phyloP scores from a whole-genome alignment of 164 flowering plant species.

The Sextonia rubra region DNA sequence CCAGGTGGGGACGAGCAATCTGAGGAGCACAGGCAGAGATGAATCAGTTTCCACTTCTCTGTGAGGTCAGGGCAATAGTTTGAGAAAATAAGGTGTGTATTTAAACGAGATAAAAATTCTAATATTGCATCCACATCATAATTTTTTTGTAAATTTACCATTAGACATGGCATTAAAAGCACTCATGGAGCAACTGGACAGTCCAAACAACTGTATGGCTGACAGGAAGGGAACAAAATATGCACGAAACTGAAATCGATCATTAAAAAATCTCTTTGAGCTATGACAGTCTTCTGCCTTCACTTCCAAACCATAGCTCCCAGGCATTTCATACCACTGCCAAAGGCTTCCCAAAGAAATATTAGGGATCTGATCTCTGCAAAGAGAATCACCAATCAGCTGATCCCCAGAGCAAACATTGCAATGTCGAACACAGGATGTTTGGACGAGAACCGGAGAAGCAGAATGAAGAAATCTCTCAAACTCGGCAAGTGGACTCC shows the following conservation, averaged over 20 bases:
- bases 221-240: slow-evolving; percentile 75
- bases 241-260: slow-evolving; percentile 33
- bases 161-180: slow-evolving; percentile 6
- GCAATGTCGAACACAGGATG: slow-evolving; percentile 17
- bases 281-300: slow-evolving; percentile 34
- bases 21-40: slow-evolving; percentile 4
- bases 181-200: slow-evolving; percentile 12
- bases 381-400: slow-evolving; percentile 22
- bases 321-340: slow-evolving; percentile 77
- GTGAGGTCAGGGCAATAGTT: slow-evolving; percentile 34
- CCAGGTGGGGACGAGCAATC: slow-evolving; percentile 20
- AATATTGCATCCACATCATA: slow-evolving; percentile 7
- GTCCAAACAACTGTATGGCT: slow-evolving; percentile 66
- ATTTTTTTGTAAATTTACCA: background rate
- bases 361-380: slow-evolving; percentile 48
- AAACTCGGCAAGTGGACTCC: slow-evolving; percentile 59
- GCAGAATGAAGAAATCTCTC: slow-evolving; percentile 53
- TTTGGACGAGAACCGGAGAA: slow-evolving; percentile 41
- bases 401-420: slow-evolving; percentile 23
- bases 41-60: slow-evolving; percentile 13
- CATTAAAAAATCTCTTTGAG: slow-evolving; percentile 29
- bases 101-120: slow-evolving; percentile 13
- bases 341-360: slow-evolving; percentile 47
- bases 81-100: slow-evolving; percentile 22
- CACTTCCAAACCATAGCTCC: slow-evolving; percentile 67